Base-by-base conservation (phyloP, 2,329 filamentous ascomycete species). In the Exophiala sideris region DNA sequence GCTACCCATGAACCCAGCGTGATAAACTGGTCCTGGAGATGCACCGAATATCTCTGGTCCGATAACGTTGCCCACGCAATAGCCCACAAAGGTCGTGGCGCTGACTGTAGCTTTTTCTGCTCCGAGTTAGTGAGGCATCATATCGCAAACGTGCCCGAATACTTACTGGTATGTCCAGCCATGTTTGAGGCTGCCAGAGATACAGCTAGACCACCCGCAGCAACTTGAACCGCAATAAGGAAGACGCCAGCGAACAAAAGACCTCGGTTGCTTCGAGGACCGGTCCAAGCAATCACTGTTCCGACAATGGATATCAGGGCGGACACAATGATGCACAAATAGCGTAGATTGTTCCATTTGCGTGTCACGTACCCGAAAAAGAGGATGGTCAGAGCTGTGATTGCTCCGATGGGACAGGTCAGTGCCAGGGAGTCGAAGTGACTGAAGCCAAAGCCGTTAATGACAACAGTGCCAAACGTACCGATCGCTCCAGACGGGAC, bases 381-480 rank as follows among this genome's bases (percentile, higher is more conserved):
- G 67, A 76, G 0, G 72, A 67, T n/a, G 71, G 64, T 4, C 74
- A 52, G 2, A 76, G 65, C 59, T 71, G 63, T 68, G 20, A 68
- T 63, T 21, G 65, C 62, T 1, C 76, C 76, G 0, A 67, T 66
- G 1, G 73, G 73, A 62, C 75, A 73, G 1, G 78, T 63, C 0
- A 87, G 83, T 0, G 89, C 74, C 54, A 90, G 89, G 0, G 83
- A 80, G 34, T 86, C 75, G 0, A 86, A 75, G 0, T 79, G 78
- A 20, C 75, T 76, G 70, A 79, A 88, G 50, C 85, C 85, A 65
- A 89, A 88, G 0, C 84, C 88, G 1, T 79, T 82, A 1, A 89
- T 84, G 54, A 88, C 88, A 1, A 88, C 71, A 0, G 85, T 85
- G 0, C 85, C 85, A 64, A 88, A 88, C 1, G 84, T 85, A 3